Percentiles rank a stretch among this genome's conserved stretches.
phyloP scores from a whole-genome alignment of 2,329 filamentous ascomycete genomes.

The Neonectria ditissima region DNA sequence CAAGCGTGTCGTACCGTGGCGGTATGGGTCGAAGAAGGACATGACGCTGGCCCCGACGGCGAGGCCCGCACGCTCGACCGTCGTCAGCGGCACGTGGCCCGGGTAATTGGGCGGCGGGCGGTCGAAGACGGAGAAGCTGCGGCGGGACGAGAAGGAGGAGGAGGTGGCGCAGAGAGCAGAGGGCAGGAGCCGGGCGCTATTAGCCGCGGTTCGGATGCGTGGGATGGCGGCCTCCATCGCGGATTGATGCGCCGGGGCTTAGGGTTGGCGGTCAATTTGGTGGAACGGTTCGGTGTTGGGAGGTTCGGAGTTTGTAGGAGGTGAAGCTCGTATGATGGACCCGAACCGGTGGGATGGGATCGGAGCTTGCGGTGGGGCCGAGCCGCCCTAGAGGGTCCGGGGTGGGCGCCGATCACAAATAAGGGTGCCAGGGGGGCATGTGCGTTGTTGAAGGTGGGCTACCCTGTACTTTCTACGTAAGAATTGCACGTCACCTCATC shows the following conservation, averaged over 20 bases:
- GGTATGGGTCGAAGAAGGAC: slow-evolving; percentile 79
- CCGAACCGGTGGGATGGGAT: slow-evolving; percentile 20
- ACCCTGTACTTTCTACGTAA: background rate
- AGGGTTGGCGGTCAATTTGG: background rate
- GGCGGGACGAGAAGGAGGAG: slow-evolving; percentile 33
- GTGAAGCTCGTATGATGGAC: slow-evolving; percentile 27
- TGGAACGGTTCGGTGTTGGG: background rate
- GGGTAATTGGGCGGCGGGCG: slow-evolving; percentile 89
- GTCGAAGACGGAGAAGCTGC: slow-evolving; percentile 81
- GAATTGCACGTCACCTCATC: background rate
- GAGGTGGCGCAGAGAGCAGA: slow-evolving; percentile 38
- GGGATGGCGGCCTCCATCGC: slow-evolving; percentile 44
- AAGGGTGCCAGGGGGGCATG: background rate
- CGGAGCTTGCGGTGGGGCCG: slow-evolving; percentile 31
- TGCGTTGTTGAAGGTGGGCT: background rate
- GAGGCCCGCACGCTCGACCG: slow-evolving; percentile 79
- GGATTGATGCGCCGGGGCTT: slow-evolving; percentile 4
- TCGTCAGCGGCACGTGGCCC: slow-evolving; percentile 90
- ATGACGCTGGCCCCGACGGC: slow-evolving; percentile 72
- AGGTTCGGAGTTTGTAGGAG: slow-evolving; percentile 8
- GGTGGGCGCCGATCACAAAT: slow-evolving; percentile 1
- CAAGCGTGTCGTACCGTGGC: slow-evolving; percentile 72
- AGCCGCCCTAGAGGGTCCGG: slow-evolving; percentile 1
- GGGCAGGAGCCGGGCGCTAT: slow-evolving; percentile 32
- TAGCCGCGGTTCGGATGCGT: slow-evolving; percentile 36